These are phyloP conservation scores for Fusarium aywerte DNA, from an alignment of 2,329 filamentous ascomycete species.

Conservation along the genomic window DNA sequence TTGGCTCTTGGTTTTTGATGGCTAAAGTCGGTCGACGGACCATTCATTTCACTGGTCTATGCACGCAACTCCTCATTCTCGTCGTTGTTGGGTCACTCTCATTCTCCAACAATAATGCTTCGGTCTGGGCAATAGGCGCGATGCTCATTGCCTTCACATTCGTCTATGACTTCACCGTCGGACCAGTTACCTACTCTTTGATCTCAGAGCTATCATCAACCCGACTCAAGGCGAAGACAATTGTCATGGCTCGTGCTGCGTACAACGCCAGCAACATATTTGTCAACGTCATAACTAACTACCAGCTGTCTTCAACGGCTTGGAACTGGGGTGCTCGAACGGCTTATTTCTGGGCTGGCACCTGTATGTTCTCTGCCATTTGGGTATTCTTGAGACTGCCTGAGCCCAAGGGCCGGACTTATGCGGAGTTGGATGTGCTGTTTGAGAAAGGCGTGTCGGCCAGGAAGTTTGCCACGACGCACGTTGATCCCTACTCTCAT, in stretches of 20 bases:
- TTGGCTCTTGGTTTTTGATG: slow-evolving; percentile 63
- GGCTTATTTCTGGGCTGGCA: slow-evolving; percentile 60
- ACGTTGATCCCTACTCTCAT: slow-evolving; percentile 51
- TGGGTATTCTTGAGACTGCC: slow-evolving; percentile 64
- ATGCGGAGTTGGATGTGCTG: slow-evolving; percentile 57
- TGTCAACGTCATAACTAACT: slow-evolving; percentile 61
- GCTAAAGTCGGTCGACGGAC: slow-evolving; percentile 60
- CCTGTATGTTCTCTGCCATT: slow-evolving; percentile 58
- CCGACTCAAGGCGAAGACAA: slow-evolving; percentile 65
- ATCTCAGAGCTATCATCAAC: slow-evolving; percentile 65
- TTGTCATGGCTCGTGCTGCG: slow-evolving; percentile 60
- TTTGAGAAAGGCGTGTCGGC: slow-evolving; percentile 55
- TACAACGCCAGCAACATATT: slow-evolving; percentile 62
- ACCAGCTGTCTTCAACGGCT: slow-evolving; percentile 58
- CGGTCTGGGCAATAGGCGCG: slow-evolving; percentile 57
- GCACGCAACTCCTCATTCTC: slow-evolving; percentile 54
- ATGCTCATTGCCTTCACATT: slow-evolving; percentile 64
- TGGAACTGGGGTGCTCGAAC: slow-evolving; percentile 61
- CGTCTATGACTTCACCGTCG: slow-evolving; percentile 65
- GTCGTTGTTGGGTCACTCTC: slow-evolving; percentile 55
- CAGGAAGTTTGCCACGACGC: slow-evolving; percentile 54
- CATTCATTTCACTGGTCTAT: slow-evolving; percentile 60
- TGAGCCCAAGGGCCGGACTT: slow-evolving; percentile 63
- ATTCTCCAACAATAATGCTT: slow-evolving; percentile 49
- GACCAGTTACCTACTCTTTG: slow-evolving; percentile 64